Evolutionary conservation across 371 early-diverging fungal genomes (phyloP).

Genomic region (Rhizomucor pusillus): DNA sequence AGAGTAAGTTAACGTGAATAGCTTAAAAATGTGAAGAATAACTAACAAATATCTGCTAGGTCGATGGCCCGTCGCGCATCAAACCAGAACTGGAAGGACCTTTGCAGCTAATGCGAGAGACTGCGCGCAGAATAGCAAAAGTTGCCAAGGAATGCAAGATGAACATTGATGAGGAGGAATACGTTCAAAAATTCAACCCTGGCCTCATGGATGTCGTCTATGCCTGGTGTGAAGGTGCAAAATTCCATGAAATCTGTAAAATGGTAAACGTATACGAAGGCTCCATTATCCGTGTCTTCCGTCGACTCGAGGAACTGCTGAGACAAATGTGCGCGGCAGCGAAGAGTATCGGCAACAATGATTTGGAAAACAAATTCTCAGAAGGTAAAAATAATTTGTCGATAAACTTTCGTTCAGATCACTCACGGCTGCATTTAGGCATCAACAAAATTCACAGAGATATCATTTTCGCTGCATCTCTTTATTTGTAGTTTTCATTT

Average conservation of each 20-base stretch:
- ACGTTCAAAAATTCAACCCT: slow-evolving; percentile 79
- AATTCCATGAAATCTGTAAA: slow-evolving; percentile 94
- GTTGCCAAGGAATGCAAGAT: slow-evolving; percentile 90
- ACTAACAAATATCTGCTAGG: slow-evolving; percentile 7
- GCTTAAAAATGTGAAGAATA: no score
- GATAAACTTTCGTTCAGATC: no score
- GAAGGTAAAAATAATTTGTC: no score
- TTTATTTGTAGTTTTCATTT: slow-evolving; percentile 76
- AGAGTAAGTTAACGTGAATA: no score
- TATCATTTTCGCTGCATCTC: slow-evolving; percentile 97
- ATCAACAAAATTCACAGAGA: slow-evolving; percentile 97
- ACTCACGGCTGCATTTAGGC: slow-evolving; percentile 17
- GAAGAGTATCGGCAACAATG: slow-evolving; percentile 96
- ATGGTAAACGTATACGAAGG: slow-evolving; percentile 99
- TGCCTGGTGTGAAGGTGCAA: slow-evolving; percentile 95
- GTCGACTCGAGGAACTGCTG: slow-evolving; percentile 96
- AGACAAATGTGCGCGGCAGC: slow-evolving; percentile 96
- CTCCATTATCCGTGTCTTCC: slow-evolving; percentile 92
- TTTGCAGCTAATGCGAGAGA: slow-evolving; percentile 81
- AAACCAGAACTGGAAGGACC: slow-evolving; percentile 82
- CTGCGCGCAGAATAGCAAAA: slow-evolving; percentile 84
- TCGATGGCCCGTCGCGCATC: slow-evolving; percentile 31
- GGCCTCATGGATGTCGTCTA: slow-evolving; percentile 98
- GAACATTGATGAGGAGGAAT: slow-evolving; percentile 77
- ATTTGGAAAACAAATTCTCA: slow-evolving; percentile 96